phyloP scores from a whole-genome alignment of 2,329 filamentous ascomycete species.

The Dothistroma pini region DNA sequence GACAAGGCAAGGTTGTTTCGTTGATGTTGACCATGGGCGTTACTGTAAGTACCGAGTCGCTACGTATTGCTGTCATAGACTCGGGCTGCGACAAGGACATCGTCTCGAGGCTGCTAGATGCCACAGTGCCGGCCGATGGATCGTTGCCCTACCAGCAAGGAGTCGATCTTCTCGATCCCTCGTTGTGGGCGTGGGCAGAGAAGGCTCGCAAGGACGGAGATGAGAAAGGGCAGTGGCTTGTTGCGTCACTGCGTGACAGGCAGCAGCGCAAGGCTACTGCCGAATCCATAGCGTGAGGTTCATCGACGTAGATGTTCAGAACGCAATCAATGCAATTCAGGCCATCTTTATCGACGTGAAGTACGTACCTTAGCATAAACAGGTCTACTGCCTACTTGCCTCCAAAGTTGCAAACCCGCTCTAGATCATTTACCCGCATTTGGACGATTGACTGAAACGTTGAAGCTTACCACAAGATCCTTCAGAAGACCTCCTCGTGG shows the following conservation, averaged over 20 bases:
- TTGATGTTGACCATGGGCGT: slow-evolving; percentile 27
- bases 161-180: slow-evolving; percentile 33
- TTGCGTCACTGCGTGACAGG: slow-evolving; percentile 22
- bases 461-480: too few species aligned
- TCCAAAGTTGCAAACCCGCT: too few species aligned
- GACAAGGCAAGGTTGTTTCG: slow-evolving; percentile 21
- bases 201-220: slow-evolving; percentile 24
- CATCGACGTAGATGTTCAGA: too few species aligned
- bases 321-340: too few species aligned
- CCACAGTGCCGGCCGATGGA: neutral
- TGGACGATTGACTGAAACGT: too few species aligned
- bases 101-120: slow-evolving; percentile 24
- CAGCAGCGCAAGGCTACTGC: slow-evolving; percentile 9
- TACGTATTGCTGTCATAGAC: slow-evolving; percentile 33
- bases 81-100: slow-evolving; percentile 30
- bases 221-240: slow-evolving; percentile 31
- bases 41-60: slow-evolving; percentile 24
- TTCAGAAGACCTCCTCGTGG: too few species aligned
- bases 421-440: too few species aligned
- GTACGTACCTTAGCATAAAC: too few species aligned
- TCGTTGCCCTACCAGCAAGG: slow-evolving; percentile 2
- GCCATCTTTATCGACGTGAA: too few species aligned
- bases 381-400: too few species aligned
- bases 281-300: neutral
- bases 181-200: slow-evolving; percentile 36